Evolutionary conservation across 176 grass and related monocot species (phyloP).

Genomic region (Eleusine coracana): DNA sequence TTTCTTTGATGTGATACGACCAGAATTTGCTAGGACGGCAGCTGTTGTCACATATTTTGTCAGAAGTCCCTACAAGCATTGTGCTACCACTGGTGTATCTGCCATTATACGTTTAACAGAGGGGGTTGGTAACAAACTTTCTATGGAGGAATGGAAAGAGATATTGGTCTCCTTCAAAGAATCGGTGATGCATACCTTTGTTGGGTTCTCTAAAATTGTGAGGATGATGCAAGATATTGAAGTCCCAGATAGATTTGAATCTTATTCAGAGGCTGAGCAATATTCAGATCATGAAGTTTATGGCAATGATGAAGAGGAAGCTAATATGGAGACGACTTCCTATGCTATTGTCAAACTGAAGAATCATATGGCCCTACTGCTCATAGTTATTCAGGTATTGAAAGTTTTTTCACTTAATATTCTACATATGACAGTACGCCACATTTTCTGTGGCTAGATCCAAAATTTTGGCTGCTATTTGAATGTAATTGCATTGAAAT

Average conservation of each 20-base stretch:
- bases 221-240: conserved; percentile 94
- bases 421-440: background rate
- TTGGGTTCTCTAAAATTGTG: conserved; percentile 63
- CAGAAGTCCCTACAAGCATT: conserved; percentile 85
- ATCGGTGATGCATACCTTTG: conserved; percentile 54
- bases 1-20: conserved; percentile 71
- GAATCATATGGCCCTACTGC: conserved; percentile 62
- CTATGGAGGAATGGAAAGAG: conserved; percentile 75
- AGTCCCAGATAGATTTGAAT: conserved; percentile 77
- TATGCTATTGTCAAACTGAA: conserved; percentile 83
- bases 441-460: conserved; percentile 13
- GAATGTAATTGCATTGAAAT: background rate
- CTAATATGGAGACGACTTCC: conserved; percentile 80
- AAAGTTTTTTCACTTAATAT: background rate
- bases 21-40: conserved; percentile 65
- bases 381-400: conserved; percentile 72
- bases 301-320: conserved; percentile 83
- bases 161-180: conserved; percentile 73
- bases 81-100: conserved; percentile 77
- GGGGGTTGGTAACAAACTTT: conserved; percentile 71
- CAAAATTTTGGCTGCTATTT: background rate
- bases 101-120: conserved; percentile 66
- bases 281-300: conserved; percentile 85
- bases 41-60: conserved; percentile 66
- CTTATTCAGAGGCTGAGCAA: conserved; percentile 72